Evolutionary conservation across 352 stramenopile genomes (phyloP).

Genomic region (Blastocystis sp.): DNA sequence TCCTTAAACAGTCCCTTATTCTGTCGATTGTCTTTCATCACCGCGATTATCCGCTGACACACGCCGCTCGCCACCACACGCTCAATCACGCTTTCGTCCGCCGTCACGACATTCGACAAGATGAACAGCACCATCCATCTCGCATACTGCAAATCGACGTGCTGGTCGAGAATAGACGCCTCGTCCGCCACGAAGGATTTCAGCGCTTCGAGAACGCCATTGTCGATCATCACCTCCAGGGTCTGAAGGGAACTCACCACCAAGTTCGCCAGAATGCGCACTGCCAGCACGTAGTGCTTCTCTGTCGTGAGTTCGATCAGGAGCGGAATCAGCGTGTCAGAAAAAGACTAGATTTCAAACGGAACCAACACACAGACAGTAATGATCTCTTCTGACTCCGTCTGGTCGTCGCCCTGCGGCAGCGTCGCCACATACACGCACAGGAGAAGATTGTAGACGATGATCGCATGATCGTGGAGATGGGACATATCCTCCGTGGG

Average conservation of each 20-base stretch:
- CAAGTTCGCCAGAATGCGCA: constrained; percentile 3
- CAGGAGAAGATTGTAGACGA: constrained; percentile 1
- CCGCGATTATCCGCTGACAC: background rate
- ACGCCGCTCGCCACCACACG: background rate
- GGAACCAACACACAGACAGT: background rate
- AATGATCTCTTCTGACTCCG: constrained; percentile 15
- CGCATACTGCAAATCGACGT: background rate
- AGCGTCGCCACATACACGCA: background rate
- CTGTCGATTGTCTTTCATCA: background rate
- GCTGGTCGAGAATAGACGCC: background rate
- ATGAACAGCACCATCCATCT: constrained; percentile 1
- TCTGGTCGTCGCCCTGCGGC: background rate
- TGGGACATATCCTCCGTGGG: background rate
- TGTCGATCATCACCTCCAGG: background rate
- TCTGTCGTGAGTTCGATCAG: background rate
- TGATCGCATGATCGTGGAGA: background rate
- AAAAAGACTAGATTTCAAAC: background rate
- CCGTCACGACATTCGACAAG: constrained; percentile 5
- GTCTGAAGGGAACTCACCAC: background rate
- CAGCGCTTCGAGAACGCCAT: background rate
- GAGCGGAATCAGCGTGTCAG: constrained; percentile 3
- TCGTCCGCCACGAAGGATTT: background rate
- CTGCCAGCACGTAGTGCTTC: background rate
- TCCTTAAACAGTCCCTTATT: constrained; percentile 5
- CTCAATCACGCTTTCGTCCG: background rate